Conservation (phyloP, 2,329 filamentous ascomycete genomes). For the Aureobasidium namibiae region DNA sequence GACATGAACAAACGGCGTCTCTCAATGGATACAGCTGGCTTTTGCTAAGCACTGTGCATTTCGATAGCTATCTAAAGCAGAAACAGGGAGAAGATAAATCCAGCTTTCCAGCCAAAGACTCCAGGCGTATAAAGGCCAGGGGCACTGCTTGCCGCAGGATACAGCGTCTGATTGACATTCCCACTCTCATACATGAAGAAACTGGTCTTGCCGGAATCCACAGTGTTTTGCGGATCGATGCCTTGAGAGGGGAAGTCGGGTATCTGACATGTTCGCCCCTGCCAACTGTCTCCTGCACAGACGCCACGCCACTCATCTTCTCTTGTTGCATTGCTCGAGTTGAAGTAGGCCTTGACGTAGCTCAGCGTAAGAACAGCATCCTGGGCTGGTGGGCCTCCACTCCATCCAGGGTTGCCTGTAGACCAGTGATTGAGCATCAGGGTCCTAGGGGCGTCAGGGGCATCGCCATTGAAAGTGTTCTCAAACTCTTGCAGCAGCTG, state of each 20-base stretch:
- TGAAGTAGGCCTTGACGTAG: slow-evolving; percentile 75
- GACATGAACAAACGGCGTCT: no score
- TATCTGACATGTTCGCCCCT: slow-evolving; percentile 38
- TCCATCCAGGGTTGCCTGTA: slow-evolving; percentile 66
- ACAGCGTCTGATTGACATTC: slow-evolving; percentile 12
- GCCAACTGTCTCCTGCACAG: not conserved
- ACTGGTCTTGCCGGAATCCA: slow-evolving; percentile 27
- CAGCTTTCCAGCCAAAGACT: no score
- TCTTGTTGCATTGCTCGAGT: slow-evolving; percentile 47
- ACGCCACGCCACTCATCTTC: slow-evolving; percentile 29
- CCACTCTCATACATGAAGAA: slow-evolving; percentile 37
- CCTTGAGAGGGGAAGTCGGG: slow-evolving; percentile 35
- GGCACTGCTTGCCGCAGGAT: slow-evolving; percentile 14
- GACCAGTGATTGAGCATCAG: slow-evolving; percentile 69
- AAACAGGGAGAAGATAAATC: no score
- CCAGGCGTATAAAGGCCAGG: no score
- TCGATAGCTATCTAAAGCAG: no score
- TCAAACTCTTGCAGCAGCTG: slow-evolving; percentile 48
- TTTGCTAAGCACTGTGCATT: no score
- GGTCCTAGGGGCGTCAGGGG: slow-evolving; percentile 53
- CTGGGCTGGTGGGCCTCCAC: slow-evolving; percentile 55
- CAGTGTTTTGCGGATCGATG: slow-evolving; percentile 18
- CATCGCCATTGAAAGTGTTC: slow-evolving; percentile 26
- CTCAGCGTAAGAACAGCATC: slow-evolving; percentile 57
- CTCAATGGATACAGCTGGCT: no score